Percentiles rank a stretch among this genome's conserved stretches.
phyloP scores from a whole-genome alignment of 805 yeast genomes.

The Millerago galiae region DNA sequence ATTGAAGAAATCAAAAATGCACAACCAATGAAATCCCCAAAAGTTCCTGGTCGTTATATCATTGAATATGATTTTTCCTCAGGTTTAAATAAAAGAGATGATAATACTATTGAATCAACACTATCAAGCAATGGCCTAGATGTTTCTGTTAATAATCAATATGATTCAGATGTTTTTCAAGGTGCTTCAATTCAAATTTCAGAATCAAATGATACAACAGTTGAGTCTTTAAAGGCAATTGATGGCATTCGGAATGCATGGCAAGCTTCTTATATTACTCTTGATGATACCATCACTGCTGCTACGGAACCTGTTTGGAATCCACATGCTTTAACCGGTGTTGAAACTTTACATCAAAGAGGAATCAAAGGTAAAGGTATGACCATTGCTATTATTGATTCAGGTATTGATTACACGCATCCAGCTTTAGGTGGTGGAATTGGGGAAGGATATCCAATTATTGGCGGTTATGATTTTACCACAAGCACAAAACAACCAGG shows the following conservation, averaged over 20 bases:
- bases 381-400: slow-evolving; percentile 7
- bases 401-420: slow-evolving; percentile 9
- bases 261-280: slow-evolving; percentile 10
- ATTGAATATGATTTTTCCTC: slow-evolving; percentile 2
- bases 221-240: slow-evolving; percentile 5
- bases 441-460: slow-evolving; percentile 9
- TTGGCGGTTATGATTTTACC: slow-evolving; percentile 13
- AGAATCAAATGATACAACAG: slow-evolving; percentile 5
- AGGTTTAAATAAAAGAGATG: neutral
- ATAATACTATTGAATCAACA: neutral
- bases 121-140: slow-evolving; percentile 1
- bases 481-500: slow-evolving; percentile 5
- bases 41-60: slow-evolving; percentile 9
- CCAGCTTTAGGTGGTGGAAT: slow-evolving; percentile 10
- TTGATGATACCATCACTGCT: slow-evolving; percentile 6
- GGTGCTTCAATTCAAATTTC: slow-evolving; percentile 11
- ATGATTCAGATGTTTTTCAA: slow-evolving; percentile 10
- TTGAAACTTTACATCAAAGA: slow-evolving; percentile 7
- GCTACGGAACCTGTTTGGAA: slow-evolving; percentile 5
- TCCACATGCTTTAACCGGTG: slow-evolving; percentile 8
- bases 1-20: slow-evolving; percentile 1
- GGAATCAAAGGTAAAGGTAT: slow-evolving; percentile 6
- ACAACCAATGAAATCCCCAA: neutral
- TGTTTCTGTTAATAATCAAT: slow-evolving; percentile 7
- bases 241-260: slow-evolving; percentile 11